Evolutionary conservation across 2,329 filamentous ascomycete genomes (phyloP).

Genomic region (Cephalotrichum gorgonifer): DNA sequence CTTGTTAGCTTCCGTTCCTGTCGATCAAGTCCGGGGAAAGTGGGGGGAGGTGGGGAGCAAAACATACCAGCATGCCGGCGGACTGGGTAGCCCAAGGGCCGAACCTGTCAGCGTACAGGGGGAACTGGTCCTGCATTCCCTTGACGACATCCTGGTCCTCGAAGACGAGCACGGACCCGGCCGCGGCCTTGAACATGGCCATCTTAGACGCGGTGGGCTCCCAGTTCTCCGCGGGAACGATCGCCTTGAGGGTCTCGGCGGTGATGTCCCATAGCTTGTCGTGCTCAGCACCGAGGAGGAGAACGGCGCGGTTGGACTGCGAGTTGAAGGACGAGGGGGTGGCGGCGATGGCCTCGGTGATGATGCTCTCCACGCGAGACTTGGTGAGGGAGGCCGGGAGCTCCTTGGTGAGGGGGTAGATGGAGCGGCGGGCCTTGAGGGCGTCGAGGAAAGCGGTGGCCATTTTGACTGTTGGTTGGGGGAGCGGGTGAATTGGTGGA

Average conservation of each 20-base stretch:
- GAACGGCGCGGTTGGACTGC: slow-evolving; percentile 67
- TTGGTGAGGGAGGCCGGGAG: slow-evolving; percentile 42
- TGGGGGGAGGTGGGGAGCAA: background rate
- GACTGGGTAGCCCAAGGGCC: slow-evolving; percentile 66
- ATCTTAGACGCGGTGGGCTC: slow-evolving; percentile 35
- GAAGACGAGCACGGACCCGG: slow-evolving; percentile 83
- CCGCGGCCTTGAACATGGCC: slow-evolving; percentile 54
- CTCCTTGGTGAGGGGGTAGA: slow-evolving; percentile 58
- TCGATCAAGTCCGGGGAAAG: background rate
- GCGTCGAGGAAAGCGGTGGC: slow-evolving; percentile 47
- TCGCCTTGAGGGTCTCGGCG: slow-evolving; percentile 50
- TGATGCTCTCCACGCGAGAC: slow-evolving; percentile 51
- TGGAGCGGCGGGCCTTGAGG: slow-evolving; percentile 56
- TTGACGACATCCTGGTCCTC: slow-evolving; percentile 62
- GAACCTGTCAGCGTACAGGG: slow-evolving; percentile 72
- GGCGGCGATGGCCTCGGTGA: slow-evolving; percentile 53
- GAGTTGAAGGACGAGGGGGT: slow-evolving; percentile 82
- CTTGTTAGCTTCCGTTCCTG: background rate
- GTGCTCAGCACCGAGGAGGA: slow-evolving; percentile 75
- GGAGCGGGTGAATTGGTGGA: slow-evolving; percentile 11
- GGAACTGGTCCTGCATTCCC: slow-evolving; percentile 56
- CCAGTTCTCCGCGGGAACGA: slow-evolving; percentile 58
- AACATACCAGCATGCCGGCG: slow-evolving; percentile 56
- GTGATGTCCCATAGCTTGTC: slow-evolving; percentile 78
- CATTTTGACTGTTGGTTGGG: slow-evolving; percentile 27